Base-by-base conservation (phyloP, 2,329 filamentous ascomycete species). In the Stagonosporopsis vannaccii region DNA sequence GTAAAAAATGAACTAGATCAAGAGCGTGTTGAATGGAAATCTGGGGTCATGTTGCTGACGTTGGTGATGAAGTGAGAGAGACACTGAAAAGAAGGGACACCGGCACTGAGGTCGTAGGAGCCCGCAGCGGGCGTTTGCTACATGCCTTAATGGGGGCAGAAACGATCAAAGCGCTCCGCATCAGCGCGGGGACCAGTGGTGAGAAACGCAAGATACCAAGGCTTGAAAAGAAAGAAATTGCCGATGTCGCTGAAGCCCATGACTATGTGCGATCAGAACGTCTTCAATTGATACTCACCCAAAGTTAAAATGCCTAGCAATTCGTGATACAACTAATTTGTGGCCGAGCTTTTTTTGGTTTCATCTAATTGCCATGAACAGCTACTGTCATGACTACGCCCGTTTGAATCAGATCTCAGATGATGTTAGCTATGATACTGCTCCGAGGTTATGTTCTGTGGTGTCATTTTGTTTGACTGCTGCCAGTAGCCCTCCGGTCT, bases 101-200 rank as follows among this genome's bases (percentile, higher is more conserved):
- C 5, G 15, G 35, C 35, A 41, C 26, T 50, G 45, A 50, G 40
- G 26, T 6, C 12, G 33, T 25, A 39, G 26, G 51, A 44, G 25
- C 20, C 20, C 35, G 44, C 33, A 44, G 44, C 33, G 44, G 44
- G 12, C 40, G 40, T 55, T 40, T 55, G 39, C 7, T 22, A 8
- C 22, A 28, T 36, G 23, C n/a, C 19, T 20, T 7, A 22, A 35
- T 36, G 28, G 35, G 32, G 51, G 46, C 41, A 56, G 41, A 41
- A 23, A 26, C 52, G 35, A 37, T 17, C 35, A 17, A 33, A 32
- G 19, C 12, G 23, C 6, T 12, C 6, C 12, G 9, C 5, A 35
- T 28, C 6, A 28, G 26, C 26, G 5, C 2, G 26, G 22, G 6
- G 25, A 4, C 12, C 2, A 23, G n/a, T 3, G 3, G 6, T 19